phyloP scores from a whole-genome alignment of 768 basidiomycete species.

The Serendipita sp. region DNA sequence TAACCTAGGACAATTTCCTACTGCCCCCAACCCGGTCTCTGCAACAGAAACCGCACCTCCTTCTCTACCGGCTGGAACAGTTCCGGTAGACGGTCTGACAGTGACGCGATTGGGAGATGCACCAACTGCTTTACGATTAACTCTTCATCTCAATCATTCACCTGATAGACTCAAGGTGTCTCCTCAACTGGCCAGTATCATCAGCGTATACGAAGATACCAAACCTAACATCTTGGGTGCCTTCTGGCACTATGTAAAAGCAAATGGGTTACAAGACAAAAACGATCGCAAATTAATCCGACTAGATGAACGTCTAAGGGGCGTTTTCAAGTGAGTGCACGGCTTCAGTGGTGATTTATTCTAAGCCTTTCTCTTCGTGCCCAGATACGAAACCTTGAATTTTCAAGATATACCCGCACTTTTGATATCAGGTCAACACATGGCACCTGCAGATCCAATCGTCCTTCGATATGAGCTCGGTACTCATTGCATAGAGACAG shows the following conservation, averaged over 20 bases:
- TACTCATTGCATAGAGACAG: neutral
- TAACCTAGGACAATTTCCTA: neutral
- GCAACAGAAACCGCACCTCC: neutral
- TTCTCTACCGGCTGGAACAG: conserved; percentile 13
- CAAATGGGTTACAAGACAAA: conserved; percentile 68
- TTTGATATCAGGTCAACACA: neutral
- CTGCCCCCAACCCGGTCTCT: neutral
- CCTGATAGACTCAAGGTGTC: conserved; percentile 74
- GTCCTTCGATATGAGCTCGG: conserved; percentile 47
- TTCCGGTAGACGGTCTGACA: conserved; percentile 73
- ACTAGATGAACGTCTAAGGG: conserved; percentile 48
- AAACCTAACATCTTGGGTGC: conserved; percentile 64
- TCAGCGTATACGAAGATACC: conserved; percentile 75
- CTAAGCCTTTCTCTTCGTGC: neutral
- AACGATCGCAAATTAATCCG: conserved; percentile 54
- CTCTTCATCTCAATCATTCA: conserved; percentile 72
- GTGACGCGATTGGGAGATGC: conserved; percentile 66
- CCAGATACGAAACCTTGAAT: neutral
- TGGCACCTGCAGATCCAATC: conserved; percentile 55
- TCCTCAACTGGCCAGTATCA: conserved; percentile 43
- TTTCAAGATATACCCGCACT: neutral
- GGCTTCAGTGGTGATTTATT: neutral
- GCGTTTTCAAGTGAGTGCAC: conserved; percentile 23
- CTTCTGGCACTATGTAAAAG: conserved; percentile 86
- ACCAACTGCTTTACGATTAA: conserved; percentile 58